Percentiles rank a stretch among this genome's conserved stretches.
phyloP scores from a whole-genome alignment of 495 filamentous ascomycete genomes.

The Xylaria intraflava region DNA sequence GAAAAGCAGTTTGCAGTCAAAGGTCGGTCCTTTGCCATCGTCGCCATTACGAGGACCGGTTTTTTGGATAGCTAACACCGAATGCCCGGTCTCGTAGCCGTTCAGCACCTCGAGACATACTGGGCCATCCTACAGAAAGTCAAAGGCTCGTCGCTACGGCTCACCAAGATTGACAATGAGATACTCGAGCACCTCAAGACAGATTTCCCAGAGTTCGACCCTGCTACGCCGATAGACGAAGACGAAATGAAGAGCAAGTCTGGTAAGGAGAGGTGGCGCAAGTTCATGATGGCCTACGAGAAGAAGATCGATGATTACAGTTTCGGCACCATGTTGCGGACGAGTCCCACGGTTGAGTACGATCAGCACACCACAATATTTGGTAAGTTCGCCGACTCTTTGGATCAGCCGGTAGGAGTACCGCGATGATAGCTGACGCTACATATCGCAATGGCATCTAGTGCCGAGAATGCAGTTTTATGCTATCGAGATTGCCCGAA shows the following conservation, averaged over 20 bases:
- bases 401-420: not conserved
- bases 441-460: conserved; percentile 19
- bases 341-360: conserved; percentile 75
- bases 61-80: not conserved
- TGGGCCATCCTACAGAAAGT: conserved; percentile 91
- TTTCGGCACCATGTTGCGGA: conserved; percentile 87
- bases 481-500: conserved; percentile 90
- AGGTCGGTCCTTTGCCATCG: conserved; percentile 54
- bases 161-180: conserved; percentile 91
- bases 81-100: conserved; percentile 44
- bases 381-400: conserved; percentile 39
- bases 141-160: conserved; percentile 72
- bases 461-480: conserved; percentile 97
- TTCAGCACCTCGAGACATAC: conserved; percentile 94
- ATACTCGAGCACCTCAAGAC: conserved; percentile 81
- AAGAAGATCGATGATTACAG: conserved; percentile 92
- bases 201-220: conserved; percentile 90
- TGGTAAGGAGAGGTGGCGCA: conserved; percentile 93
- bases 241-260: conserved; percentile 95
- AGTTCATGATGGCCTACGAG: conserved; percentile 90
- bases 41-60: not conserved
- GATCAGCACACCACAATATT: conserved; percentile 88
- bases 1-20: conserved; percentile 99
- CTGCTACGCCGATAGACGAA: conserved; percentile 71
- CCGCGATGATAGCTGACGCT: not conserved